phyloP scores from a whole-genome alignment of 192 early-diverging fungal genomes.

The Funneliformis geosporum region DNA sequence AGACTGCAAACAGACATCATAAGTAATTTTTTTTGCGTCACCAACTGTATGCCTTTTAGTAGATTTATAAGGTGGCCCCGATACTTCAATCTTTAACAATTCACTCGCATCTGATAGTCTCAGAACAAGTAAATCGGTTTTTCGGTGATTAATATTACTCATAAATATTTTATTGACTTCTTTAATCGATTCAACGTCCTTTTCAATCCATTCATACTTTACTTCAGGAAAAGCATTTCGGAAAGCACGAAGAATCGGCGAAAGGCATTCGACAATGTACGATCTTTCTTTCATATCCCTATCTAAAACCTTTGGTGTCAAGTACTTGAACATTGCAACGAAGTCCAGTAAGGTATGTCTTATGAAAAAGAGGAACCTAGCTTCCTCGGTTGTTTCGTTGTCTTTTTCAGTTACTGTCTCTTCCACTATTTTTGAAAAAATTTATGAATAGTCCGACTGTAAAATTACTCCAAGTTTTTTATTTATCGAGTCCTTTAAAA shows the following conservation, averaged over 20 bases:
- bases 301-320: not conserved
- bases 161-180: not conserved
- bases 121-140: constrained; percentile 17
- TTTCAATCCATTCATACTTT: constrained; percentile 21
- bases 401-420: constrained; percentile 18
- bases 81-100: constrained; percentile 22
- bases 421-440: not conserved
- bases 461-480: constrained; percentile 12
- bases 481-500: not conserved
- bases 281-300: constrained; percentile 6
- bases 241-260: not conserved
- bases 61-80: constrained; percentile 19
- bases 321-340: constrained; percentile 8
- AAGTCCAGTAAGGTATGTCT: constrained; percentile 6
- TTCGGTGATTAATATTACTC: not conserved
- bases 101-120: not conserved
- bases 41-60: constrained; percentile 7
- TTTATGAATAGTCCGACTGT: constrained; percentile 10
- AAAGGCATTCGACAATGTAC: constrained; percentile 22
- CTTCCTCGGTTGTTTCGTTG: not conserved
- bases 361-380: constrained; percentile 22
- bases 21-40: constrained; percentile 22
- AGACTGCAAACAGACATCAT: constrained; percentile 28
- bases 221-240: constrained; percentile 24
- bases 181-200: constrained; percentile 4